Percentiles rank a stretch among this genome's conserved stretches.
Conservation (phyloP, 2,329 filamentous ascomycete genomes). For the Ophidiomyces ophidiicola region DNA sequence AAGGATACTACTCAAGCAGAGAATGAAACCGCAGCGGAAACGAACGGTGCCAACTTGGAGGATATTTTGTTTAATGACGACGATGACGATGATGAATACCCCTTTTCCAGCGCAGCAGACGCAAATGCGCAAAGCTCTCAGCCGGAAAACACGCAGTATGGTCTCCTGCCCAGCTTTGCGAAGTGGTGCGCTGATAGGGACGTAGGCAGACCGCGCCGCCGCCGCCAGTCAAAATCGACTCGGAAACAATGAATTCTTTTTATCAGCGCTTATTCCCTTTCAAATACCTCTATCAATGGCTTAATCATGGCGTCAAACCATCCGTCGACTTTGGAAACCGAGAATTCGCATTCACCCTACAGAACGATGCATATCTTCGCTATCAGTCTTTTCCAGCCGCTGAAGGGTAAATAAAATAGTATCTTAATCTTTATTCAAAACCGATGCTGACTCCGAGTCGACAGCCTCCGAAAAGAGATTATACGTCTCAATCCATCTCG, state of each 20-base stretch:
- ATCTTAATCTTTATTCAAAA: background rate
- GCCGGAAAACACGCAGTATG: conserved; percentile 6
- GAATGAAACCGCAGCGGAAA: conserved; percentile 20
- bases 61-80: conserved; percentile 50
- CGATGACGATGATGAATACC: conserved; percentile 44
- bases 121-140: background rate
- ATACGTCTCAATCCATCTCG: conserved; percentile 76
- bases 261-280: conserved; percentile 95
- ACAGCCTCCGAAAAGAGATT: conserved; percentile 77
- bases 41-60: conserved; percentile 38
- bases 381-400: conserved; percentile 69
- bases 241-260: conserved; percentile 80
- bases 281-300: conserved; percentile 89
- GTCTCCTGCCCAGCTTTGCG: background rate
- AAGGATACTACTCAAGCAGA: conserved; percentile 22
- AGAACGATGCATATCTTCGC: conserved; percentile 80
- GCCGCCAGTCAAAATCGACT: conserved; percentile 49
- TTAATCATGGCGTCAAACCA: conserved; percentile 82
- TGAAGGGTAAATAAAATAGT: conserved; percentile 44
- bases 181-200: background rate
- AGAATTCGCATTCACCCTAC: conserved; percentile 92
- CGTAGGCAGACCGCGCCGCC: conserved; percentile 21
- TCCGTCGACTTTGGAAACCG: conserved; percentile 81
- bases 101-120: conserved; percentile 39
- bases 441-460: background rate